Evolutionary conservation across 139 green algal species (phyloP), one percentile per base, ranked within the genome.

Genomic region (Zygnema cylindricum): DNA sequence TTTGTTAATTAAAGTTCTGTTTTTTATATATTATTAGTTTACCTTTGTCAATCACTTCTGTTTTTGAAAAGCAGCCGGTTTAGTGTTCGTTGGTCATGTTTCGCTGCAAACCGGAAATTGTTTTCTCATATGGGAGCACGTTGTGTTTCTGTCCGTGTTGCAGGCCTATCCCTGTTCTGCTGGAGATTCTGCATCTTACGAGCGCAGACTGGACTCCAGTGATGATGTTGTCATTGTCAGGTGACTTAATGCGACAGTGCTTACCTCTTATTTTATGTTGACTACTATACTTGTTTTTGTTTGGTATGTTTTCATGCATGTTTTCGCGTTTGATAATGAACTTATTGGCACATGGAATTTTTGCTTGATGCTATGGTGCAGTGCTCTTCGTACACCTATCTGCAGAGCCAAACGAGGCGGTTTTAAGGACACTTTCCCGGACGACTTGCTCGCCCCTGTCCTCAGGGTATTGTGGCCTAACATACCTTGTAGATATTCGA

Each of bases 401-500:
- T 96, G 93, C 87, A 98, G 97, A 88, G 96, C 96, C 55, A 96
- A 94, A 85, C 93, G 95, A 3, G 97, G 97, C 25, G 95, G 95
- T 1, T 93, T 99, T 7, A 97, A 96, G 86, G 95, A 99, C 93
- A 98, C 96, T 0, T 94, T 95, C 42, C 94, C 96, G 2, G 94
- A 98, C 55, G 97, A 98, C 92, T 91, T 99, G 54, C 88, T 99
- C 36, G 93, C 95, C 23, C 93, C 92, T 30, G 83, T 93, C 30
- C 63, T 93, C 1, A 71, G 25, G 82, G 81, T 76, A 35, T 42
- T n/a, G n/a, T n/a, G n/a, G n/a, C n/a, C n/a, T n/a, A n/a, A n/a
- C n/a, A 43, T 90, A 84, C 25, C 23, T 84, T 16, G 22, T 81
- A n/a, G n/a, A n/a, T n/a, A n/a, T n/a, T n/a, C n/a, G n/a, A n/a